These are phyloP conservation scores for Lasiodiplodia sp. DNA, from an alignment of 2,329 filamentous ascomycete genomes.

Conservation along the genomic window DNA sequence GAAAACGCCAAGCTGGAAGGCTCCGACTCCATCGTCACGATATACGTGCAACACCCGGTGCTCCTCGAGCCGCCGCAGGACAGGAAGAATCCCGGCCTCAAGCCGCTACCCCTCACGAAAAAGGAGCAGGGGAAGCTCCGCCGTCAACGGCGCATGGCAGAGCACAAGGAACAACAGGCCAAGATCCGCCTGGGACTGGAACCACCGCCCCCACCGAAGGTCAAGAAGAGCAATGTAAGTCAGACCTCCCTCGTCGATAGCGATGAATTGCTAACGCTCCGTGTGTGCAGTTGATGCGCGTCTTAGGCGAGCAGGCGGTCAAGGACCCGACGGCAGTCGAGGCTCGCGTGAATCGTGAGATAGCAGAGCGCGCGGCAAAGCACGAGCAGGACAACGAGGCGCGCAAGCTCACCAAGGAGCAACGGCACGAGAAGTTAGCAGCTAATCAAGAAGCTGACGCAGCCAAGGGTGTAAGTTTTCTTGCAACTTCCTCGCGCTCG, in stretches of 20 bases:
- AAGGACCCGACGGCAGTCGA: conserved; percentile 98
- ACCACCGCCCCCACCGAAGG: conserved; percentile 89
- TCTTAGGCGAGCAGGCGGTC: conserved; percentile 88
- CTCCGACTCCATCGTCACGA: conserved; percentile 85
- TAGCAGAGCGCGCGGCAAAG: conserved; percentile 80
- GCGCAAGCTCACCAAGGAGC: conserved; percentile 86
- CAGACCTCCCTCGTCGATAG: no score
- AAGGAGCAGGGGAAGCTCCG: conserved; percentile 92
- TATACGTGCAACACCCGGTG: conserved; percentile 92
- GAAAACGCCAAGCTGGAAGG: conserved; percentile 75
- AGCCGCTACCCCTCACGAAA: conserved; percentile 89
- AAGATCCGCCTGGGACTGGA: conserved; percentile 92
- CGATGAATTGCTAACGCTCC: neutral
- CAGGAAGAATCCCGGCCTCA: conserved; percentile 76
- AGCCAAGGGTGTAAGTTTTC: conserved; percentile 75
- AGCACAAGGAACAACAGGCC: conserved; percentile 94
- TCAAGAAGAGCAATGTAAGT: conserved; percentile 82
- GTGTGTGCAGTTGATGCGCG: conserved; percentile 75
- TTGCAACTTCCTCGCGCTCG: no score
- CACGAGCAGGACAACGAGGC: conserved; percentile 83
- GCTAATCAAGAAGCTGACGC: conserved; percentile 87
- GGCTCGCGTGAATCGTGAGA: conserved; percentile 90
- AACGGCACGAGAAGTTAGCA: conserved; percentile 82
- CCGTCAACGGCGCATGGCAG: conserved; percentile 87
- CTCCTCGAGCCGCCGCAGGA: conserved; percentile 91